Base-by-base conservation (phyloP, 1,284 basidiomycete genomes). In the Trichosporon ovoides region DNA sequence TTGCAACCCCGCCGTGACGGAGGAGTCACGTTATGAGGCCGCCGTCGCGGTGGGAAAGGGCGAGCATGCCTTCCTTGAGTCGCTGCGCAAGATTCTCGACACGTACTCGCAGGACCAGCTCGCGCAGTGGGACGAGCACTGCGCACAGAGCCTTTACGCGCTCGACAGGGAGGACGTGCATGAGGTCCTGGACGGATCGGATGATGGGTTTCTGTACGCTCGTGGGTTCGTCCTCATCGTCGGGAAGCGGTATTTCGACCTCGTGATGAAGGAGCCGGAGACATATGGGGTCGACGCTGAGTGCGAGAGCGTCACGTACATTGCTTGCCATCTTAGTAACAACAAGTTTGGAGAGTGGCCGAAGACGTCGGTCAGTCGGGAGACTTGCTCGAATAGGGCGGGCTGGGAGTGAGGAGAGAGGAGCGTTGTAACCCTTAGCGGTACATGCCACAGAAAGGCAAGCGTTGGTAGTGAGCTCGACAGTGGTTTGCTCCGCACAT, bases 201-300 rank as follows among this genome's bases (percentile, higher is more conserved):
- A 63, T 48, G 55, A 67, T 28, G 37, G 55, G 31, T 52, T 59
- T 38, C 52, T 62, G 7, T 59, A 59, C 22, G 34, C 48, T 2
- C 54, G 60, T 20, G 60, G 57, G 3, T 62, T 53, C 10, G 48
- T 62, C 34, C 57, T 62, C 5, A 40, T 35, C 13, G 34, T 19
- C 12, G 60, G 60, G 13, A 31, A 18, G 7, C n/a, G 4, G 40
- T 59, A 62, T 46, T 62, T 37, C 24, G 55, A 56, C 19, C 19
- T 33, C 1, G 57, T 62, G 3, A 53, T 49, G 34, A n/a, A 7
- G 12, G 22, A 49, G 14, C 57, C 57, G 4, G 48, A 2, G n/a
- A 33, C 19, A 7, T 43, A 33, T 10, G 60, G 38, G 7, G 10
- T 61, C 34, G 24, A 56, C 22, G 37, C 35, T 12, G 57, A 53